phyloP scores from a whole-genome alignment of 306 rosid genomes.

The Sesbania bispinosa region DNA sequence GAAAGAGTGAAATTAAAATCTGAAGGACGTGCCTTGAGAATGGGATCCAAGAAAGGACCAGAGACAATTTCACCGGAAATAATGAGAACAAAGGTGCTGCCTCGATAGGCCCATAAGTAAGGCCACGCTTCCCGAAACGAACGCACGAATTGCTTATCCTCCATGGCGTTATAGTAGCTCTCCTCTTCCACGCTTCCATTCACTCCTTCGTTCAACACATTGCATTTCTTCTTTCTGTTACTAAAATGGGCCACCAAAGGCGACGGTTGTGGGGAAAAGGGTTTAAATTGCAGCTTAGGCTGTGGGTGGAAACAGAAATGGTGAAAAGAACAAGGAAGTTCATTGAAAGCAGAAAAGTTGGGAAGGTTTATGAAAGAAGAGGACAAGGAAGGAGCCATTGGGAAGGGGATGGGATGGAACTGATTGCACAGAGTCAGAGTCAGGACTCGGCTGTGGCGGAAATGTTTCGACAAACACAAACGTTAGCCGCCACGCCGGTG shows the following conservation, averaged over 20 bases:
- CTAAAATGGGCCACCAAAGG: background rate
- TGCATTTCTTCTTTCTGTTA: slow-evolving; percentile 25
- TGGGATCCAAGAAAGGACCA: slow-evolving; percentile 61
- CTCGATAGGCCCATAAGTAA: slow-evolving; percentile 81
- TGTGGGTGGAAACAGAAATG: slow-evolving; percentile 14
- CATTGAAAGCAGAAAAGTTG: background rate
- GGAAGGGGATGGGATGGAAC: background rate
- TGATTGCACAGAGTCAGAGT: background rate
- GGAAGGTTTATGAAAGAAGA: slow-evolving; percentile 21
- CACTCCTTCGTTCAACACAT: slow-evolving; percentile 24
- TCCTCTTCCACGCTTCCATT: slow-evolving; percentile 40
- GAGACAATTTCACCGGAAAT: slow-evolving; percentile 84
- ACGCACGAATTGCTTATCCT: slow-evolving; percentile 81
- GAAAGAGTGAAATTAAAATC: background rate
- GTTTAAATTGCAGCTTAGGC: background rate
- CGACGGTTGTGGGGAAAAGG: background rate
- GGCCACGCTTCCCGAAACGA: slow-evolving; percentile 98
- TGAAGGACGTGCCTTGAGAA: slow-evolving; percentile 69
- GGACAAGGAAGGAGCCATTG: slow-evolving; percentile 45
- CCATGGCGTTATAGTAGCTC: slow-evolving; percentile 39
- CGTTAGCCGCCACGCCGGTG: slow-evolving; percentile 13
- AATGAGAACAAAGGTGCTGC: slow-evolving; percentile 72
- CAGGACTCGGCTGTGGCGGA: background rate
- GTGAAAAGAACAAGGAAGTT: background rate
- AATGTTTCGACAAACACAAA: background rate